Base-by-base conservation (phyloP, 2,329 filamentous ascomycete species). In the Zasmidium cellare region DNA sequence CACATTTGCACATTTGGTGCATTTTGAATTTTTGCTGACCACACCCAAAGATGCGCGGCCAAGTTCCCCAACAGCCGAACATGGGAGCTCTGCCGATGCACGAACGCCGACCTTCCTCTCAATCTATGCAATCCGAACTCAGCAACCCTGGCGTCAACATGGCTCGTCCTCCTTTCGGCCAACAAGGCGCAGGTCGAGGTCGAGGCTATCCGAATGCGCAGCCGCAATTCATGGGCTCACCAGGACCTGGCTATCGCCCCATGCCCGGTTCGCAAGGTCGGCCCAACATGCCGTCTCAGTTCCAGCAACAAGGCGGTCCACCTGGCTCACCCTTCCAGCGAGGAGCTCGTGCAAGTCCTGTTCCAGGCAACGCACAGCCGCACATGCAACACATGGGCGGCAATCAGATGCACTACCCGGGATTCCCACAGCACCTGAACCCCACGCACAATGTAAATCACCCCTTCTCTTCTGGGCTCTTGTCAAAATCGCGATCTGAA, bases 41-140 rank as follows among this genome's bases (percentile, higher is more conserved):
- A 44, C 51, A 48, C 59, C 49, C 53, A 19, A 56, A 68, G 67
- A 66, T 67, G 60, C 67, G 68, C 48, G 56, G 59, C 51, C 63
- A 65, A 54, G 46, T 52, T 20, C 59, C 60, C 3, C 48, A 38
- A 52, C 45, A 55, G 28, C 35, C 35, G 11, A 56, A 54, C 23
- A 53, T 60, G 50, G 47, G 46, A 67, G 83, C 82, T 59, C 78
- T 84, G 55, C 82, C 85, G n/a, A 84, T 83, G 64, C 92, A 97
- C 76, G 84, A 91, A 68, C 89, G 93, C 69, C 88, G 91, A 67
- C 89, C 93, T 73, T 97, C 93, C 25, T 88, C 88, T 38, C 91
- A 94, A 71, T 96, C 91, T 20, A 83, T 86, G 63, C 89, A 93
- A 74, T 86, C 85, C 72, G 89, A 92, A 63, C 84, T 87, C 75